Evolutionary conservation across 2,329 filamentous ascomycete species (phyloP).

Genomic region (Thyridium curvatum): DNA sequence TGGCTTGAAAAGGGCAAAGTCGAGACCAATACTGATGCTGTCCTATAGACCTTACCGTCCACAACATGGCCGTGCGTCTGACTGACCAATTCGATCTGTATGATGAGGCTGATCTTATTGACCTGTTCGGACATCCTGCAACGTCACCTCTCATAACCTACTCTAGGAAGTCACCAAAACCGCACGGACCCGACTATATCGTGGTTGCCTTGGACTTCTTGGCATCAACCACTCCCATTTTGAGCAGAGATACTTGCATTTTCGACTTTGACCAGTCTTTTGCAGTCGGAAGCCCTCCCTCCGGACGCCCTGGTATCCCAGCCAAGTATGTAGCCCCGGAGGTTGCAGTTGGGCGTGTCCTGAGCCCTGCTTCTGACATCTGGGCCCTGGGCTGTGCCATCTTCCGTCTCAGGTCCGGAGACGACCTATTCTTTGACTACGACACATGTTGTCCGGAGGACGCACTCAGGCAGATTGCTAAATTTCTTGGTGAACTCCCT

Average conservation of each 20-base stretch:
- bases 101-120: slow-evolving; percentile 4
- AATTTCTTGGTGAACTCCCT: slow-evolving; percentile 10
- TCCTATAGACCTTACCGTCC: slow-evolving; percentile 9
- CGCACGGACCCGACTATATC: slow-evolving; percentile 12
- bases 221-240: slow-evolving; percentile 5
- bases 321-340: slow-evolving; percentile 13
- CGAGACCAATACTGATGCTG: too few species aligned
- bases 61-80: slow-evolving; percentile 11
- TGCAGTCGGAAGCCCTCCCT: slow-evolving; percentile 2
- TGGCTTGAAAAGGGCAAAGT: too few species aligned
- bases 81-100: slow-evolving; percentile 6
- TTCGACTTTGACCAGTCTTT: slow-evolving; percentile 16
- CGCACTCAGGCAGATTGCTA: slow-evolving; percentile 7
- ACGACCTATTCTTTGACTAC: slow-evolving; percentile 10
- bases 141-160: slow-evolving; percentile 3
- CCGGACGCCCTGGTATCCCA: slow-evolving; percentile 5
- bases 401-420: slow-evolving; percentile 10
- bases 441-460: slow-evolving; percentile 8
- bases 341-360: slow-evolving; percentile 7
- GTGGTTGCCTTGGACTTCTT: slow-evolving; percentile 11
- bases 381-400: slow-evolving; percentile 12
- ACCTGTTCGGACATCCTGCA: slow-evolving; percentile 5
- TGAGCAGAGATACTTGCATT: slow-evolving; percentile 10
- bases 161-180: slow-evolving; percentile 7
- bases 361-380: slow-evolving; percentile 11